These are phyloP conservation scores for Jamesozyma piceae DNA, from an alignment of 805 yeast genomes.

Conservation along the genomic window DNA sequence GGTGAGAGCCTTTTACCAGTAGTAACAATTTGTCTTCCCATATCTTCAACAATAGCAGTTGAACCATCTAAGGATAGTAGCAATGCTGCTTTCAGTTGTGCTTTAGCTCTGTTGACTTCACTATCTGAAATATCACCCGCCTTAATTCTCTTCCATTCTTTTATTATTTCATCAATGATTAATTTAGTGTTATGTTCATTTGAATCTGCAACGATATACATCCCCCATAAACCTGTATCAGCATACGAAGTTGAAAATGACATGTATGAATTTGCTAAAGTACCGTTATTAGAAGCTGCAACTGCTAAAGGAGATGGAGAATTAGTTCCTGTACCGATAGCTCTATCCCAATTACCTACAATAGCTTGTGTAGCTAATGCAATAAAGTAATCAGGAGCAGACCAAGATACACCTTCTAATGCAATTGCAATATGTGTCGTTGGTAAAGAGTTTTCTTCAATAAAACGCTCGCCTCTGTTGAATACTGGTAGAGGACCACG, in stretches of 20 bases:
- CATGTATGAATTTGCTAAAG: slow-evolving; percentile 87
- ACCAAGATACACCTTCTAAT: slow-evolving; percentile 98
- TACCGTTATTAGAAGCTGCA: slow-evolving; percentile 42
- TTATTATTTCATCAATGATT: slow-evolving; percentile 63
- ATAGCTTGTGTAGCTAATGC: slow-evolving; percentile 95
- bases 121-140: slow-evolving; percentile 66
- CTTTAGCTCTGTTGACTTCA: slow-evolving; percentile 89
- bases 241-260: slow-evolving; percentile 95
- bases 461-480: slow-evolving; percentile 75
- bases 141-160: slow-evolving; percentile 84
- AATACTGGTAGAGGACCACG: slow-evolving; percentile 65
- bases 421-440: slow-evolving; percentile 87
- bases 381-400: slow-evolving; percentile 87
- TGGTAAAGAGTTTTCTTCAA: slow-evolving; percentile 75
- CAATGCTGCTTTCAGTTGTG: slow-evolving; percentile 88
- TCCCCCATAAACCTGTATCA: slow-evolving; percentile 97
- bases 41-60: slow-evolving; percentile 93
- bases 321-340: slow-evolving; percentile 72
- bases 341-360: slow-evolving; percentile 95
- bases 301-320: slow-evolving; percentile 78
- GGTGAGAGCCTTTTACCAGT: slow-evolving; percentile 59
- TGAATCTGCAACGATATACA: slow-evolving; percentile 75
- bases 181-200: slow-evolving; percentile 55
- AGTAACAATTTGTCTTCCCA: slow-evolving; percentile 93
- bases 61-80: slow-evolving; percentile 86